A percentile compares a stretch with the other conserved stretches of the same genome.
Evolutionary conservation across 257 asterid species (phyloP).

Genomic region (Jaltomata sinuosa): DNA sequence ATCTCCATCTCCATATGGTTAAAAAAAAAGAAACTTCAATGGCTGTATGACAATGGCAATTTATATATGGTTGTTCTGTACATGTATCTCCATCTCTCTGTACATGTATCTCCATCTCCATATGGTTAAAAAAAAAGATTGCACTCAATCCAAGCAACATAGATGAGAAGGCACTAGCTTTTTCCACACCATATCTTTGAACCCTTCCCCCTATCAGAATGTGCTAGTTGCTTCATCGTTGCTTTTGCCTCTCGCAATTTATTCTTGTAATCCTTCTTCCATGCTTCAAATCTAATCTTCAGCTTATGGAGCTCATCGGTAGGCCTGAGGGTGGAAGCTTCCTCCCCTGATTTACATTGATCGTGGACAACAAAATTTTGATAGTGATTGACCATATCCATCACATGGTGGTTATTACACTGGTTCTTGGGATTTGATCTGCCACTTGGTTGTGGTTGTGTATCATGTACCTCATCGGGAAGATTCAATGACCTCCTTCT

Average conservation of each 20-base stretch:
- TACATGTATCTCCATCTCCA: neutral
- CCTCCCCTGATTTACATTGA: neutral
- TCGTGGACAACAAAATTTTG: neutral
- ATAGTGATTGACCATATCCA: neutral
- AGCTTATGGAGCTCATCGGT: conserved; percentile 35
- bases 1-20: neutral
- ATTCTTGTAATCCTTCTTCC: conserved; percentile 55
- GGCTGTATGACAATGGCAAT: neutral
- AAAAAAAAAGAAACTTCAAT: neutral
- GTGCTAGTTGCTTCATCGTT: conserved; percentile 28
- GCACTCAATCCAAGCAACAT: too few species aligned
- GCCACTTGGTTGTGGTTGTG: neutral
- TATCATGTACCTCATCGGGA: neutral
- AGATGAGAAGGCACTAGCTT: neutral
- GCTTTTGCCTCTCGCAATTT: conserved; percentile 41
- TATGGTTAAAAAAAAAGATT: too few species aligned
- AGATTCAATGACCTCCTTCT: neutral
- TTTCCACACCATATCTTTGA: conserved; percentile 52
- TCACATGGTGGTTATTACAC: neutral
- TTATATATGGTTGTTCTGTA: neutral
- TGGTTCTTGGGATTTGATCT: neutral
- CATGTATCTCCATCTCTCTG: neutral
- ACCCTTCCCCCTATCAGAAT: conserved; percentile 17
- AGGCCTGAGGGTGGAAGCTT: neutral
- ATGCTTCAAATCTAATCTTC: conserved; percentile 40